Evolutionary conservation across 2,329 filamentous ascomycete genomes (phyloP), one percentile per base, ranked within the genome.

Genomic region (Plectosphaerella sp.): DNA sequence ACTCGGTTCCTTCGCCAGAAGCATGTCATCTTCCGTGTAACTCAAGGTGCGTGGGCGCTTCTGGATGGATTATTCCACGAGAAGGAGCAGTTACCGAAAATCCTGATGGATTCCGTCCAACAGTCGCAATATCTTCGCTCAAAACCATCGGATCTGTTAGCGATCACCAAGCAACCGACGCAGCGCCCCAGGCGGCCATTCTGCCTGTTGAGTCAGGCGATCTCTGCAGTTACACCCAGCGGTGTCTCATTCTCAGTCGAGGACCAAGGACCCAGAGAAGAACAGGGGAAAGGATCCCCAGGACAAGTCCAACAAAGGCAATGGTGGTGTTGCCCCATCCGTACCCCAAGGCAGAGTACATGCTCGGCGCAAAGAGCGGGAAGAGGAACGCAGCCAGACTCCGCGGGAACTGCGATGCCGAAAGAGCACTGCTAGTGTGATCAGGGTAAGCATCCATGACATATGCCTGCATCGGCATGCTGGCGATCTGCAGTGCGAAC

Each of bases 311-410:
- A 6, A 70, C 51, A 28, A 69, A 65, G 0, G 72, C 77, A 42
- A 80, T 60, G n/a, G 74, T 49, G 2, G 65, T 72, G 47, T 71
- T 72, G 1, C 72, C 72, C 64, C 64, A 69, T 2, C 72, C 73
- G 41, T 74, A 73, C 3, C 71, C 72, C 8, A 76, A 62, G 1
- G 42, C 50, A 1, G 58, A 56, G 56, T 79, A 81, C 67, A 82
- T 67, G 11, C 54, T 56, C 1, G 75, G 72, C 1, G 73, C 77
- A 37, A 79, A 79, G 1, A 82, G 67, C 11, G 79, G 79, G 48
- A 82, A 72, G 8, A 73, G 74, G 24, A 79, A 78, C 2, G 76
- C 77, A 4, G 75, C 76, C 11, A 82, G 60, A 28, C 69, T 75
- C 4, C 76, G 68, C 37, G 77, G 61, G 4, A 78, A 66, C 16